These are phyloP conservation scores for Vitis cinerea DNA, from an alignment of 164 flowering plant genomes.

Conservation along the genomic window DNA sequence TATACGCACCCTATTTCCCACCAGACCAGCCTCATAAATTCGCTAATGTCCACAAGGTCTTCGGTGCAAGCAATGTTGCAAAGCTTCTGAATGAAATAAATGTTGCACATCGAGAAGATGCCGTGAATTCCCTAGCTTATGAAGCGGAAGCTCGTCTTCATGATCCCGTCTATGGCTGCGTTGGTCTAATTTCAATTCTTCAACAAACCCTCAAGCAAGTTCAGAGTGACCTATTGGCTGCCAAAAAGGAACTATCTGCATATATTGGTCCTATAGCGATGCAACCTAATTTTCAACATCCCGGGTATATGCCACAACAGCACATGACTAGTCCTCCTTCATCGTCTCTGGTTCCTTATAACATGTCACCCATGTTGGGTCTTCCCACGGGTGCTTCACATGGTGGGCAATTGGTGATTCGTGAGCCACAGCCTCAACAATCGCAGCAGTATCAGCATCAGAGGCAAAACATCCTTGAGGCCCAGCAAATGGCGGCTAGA, in stretches of 20 bases:
- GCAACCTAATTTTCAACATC: constrained; percentile 25
- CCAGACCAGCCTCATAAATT: constrained; percentile 47
- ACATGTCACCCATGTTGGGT: constrained; percentile 25
- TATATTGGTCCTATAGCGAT: constrained; percentile 41
- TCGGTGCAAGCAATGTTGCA: constrained; percentile 41
- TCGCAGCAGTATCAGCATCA: constrained; percentile 23
- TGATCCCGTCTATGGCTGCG: constrained; percentile 52
- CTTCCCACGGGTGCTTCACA: constrained; percentile 11
- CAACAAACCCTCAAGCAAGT: constrained; percentile 35
- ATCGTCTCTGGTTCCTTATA: constrained; percentile 8
- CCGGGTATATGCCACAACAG: constrained; percentile 12
- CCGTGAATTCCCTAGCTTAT: constrained; percentile 37
- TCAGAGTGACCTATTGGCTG: constrained; percentile 31
- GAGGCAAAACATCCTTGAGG: constrained; percentile 35
- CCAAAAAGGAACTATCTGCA: constrained; percentile 40
- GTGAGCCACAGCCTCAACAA: constrained; percentile 5
- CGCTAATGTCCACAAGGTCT: constrained; percentile 36
- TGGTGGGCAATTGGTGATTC: constrained; percentile 13
- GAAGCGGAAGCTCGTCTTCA: constrained; percentile 41
- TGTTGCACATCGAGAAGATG: constrained; percentile 33
- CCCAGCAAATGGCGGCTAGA: constrained; percentile 37
- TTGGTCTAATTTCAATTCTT: constrained; percentile 46
- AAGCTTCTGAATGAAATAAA: constrained; percentile 46
- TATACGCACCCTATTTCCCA: constrained; percentile 64
- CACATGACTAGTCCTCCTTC: constrained; percentile 13